Evolutionary conservation across 768 basidiomycete genomes (phyloP).

Genomic region (Boletus rex-veris): DNA sequence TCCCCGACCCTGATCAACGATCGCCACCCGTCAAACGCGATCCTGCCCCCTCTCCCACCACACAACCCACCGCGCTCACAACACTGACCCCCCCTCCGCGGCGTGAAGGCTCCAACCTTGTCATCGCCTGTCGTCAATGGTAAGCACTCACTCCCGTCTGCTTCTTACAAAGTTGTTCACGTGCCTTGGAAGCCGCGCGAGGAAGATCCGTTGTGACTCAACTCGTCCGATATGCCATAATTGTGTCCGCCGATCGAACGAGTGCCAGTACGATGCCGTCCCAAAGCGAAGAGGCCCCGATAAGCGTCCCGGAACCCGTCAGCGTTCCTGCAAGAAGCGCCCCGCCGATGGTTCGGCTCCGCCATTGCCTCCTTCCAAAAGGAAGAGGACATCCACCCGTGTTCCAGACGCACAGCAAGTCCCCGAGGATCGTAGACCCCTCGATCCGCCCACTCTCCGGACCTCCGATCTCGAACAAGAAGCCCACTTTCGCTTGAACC

Average conservation of each 20-base stretch:
- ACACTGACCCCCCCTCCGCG: slow-evolving; percentile 31
- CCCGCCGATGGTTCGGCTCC: slow-evolving; percentile 52
- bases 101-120: slow-evolving; percentile 61
- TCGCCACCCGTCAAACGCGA: slow-evolving; percentile 44
- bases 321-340: slow-evolving; percentile 82
- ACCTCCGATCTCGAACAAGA: slow-evolving; percentile 28
- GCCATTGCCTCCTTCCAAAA: slow-evolving; percentile 49
- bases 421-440: slow-evolving; percentile 25
- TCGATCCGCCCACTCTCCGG: slow-evolving; percentile 25
- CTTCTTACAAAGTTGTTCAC: slow-evolving; percentile 28
- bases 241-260: slow-evolving; percentile 72
- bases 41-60: slow-evolving; percentile 36
- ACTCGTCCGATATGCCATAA: slow-evolving; percentile 79
- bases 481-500: slow-evolving; percentile 21
- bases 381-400: slow-evolving; percentile 41
- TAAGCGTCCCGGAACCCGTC: slow-evolving; percentile 80
- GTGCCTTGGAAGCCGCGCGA: slow-evolving; percentile 59
- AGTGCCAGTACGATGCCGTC: slow-evolving; percentile 74
- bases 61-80: slow-evolving; percentile 25
- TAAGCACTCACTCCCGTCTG: slow-evolving; percentile 39
- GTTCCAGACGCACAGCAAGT: slow-evolving; percentile 33
- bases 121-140: slow-evolving; percentile 86
- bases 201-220: slow-evolving; percentile 86
- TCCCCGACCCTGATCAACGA: slow-evolving; percentile 26
- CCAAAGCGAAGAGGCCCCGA: slow-evolving; percentile 84